A percentile compares a stretch with the other conserved stretches of the same genome.
phyloP scores from a whole-genome alignment of 1,139 yeast species.

The Blastobotrys serpentis region DNA sequence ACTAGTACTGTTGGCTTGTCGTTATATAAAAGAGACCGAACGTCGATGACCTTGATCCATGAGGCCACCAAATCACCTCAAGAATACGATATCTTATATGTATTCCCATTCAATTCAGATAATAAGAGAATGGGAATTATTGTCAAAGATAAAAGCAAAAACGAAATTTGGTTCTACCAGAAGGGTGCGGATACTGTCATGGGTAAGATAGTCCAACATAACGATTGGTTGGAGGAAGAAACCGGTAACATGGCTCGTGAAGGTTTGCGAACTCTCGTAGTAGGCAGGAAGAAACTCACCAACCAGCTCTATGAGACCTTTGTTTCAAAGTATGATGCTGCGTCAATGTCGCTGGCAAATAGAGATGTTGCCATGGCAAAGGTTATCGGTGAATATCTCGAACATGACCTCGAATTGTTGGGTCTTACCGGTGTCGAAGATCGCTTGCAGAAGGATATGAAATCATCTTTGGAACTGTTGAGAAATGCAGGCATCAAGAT shows the following conservation, averaged over 20 bases:
- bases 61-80: conserved; percentile 53
- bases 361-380: conserved; percentile 73
- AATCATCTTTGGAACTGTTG: conserved; percentile 83
- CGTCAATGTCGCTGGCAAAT: conserved; percentile 73
- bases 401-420: conserved; percentile 76
- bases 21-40: conserved; percentile 76
- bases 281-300: conserved; percentile 74
- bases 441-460: conserved; percentile 85
- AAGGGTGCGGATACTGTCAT: conserved; percentile 98
- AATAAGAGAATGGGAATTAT: conserved; percentile 96
- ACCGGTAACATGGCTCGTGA: conserved; percentile 98
- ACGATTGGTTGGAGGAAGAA: conserved; percentile 98
- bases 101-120: conserved; percentile 93
- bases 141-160: conserved; percentile 58
- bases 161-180: conserved; percentile 78
- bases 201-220: conserved; percentile 76
- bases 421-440: conserved; percentile 99
- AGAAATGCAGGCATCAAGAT: conserved; percentile 96
- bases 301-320: conserved; percentile 59
- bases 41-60: conserved; percentile 66
- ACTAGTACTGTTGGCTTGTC: conserved; percentile 84
- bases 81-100: conserved; percentile 68
- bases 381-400: conserved; percentile 68
- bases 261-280: conserved; percentile 90
- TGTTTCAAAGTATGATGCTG: conserved; percentile 61